Evolutionary conservation across 2,329 filamentous ascomycete species (phyloP).

Genomic region (Hirsutella thompsonii): DNA sequence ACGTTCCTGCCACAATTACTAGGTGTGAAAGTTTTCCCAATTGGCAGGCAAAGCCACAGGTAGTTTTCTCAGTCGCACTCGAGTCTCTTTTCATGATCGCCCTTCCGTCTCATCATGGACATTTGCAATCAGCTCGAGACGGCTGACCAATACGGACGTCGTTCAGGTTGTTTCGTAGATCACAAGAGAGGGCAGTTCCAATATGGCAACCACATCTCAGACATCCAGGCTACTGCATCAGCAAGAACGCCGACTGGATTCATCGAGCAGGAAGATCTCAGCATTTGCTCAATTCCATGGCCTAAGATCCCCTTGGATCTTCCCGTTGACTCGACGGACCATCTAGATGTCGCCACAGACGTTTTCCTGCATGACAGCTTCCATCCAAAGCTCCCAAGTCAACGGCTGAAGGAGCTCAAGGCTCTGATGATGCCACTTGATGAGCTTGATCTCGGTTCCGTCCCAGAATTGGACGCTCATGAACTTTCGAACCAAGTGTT

Average conservation of each 20-base stretch:
- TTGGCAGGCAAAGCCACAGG: too few relatives aligned
- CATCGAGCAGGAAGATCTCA: conserved; percentile 10
- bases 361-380: too few relatives aligned
- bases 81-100: neutral
- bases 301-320: conserved; percentile 5
- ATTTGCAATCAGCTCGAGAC: conserved; percentile 2
- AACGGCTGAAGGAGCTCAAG: too few relatives aligned
- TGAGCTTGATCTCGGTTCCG: conserved; percentile 11
- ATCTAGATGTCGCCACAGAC: too few relatives aligned
- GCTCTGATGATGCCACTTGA: conserved; percentile 7
- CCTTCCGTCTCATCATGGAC: neutral
- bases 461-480: conserved; percentile 9
- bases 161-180: conserved; percentile 13
- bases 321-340: neutral
- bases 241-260: conserved; percentile 6
- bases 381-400: too few relatives aligned
- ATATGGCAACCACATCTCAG: conserved; percentile 10
- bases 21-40: too few relatives aligned
- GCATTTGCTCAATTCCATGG: conserved; percentile 6
- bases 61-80: too few relatives aligned
- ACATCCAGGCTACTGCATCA: conserved; percentile 8
- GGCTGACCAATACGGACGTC: conserved; percentile 13
- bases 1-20: too few relatives aligned
- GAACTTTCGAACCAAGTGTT: conserved; percentile 10
- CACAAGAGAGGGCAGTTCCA: conserved; percentile 13